These are phyloP conservation scores for Metarhizium sp. DNA, from an alignment of 2,329 filamentous ascomycete species.

Conservation along the genomic window DNA sequence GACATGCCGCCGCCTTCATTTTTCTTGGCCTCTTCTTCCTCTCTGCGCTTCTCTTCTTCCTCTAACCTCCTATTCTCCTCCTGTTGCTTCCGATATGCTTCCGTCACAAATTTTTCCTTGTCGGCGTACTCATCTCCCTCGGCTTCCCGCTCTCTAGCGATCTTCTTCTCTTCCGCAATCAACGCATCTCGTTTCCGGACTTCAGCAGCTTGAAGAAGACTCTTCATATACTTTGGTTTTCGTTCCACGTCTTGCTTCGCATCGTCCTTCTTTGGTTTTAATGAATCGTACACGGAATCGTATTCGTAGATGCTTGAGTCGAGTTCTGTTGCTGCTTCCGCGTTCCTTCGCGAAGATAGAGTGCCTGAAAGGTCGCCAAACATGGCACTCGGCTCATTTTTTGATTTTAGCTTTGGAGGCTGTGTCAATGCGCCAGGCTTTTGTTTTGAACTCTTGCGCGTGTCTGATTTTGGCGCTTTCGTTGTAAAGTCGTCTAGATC, in stretches of 20 bases:
- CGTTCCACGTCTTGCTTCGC: conserved; percentile 45
- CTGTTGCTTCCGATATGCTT: conserved; percentile 73
- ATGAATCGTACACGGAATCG: conserved; percentile 70
- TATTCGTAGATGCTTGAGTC: conserved; percentile 79
- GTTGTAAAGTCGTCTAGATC: conserved; percentile 45
- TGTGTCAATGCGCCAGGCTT: conserved; percentile 24
- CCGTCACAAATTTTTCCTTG: conserved; percentile 81
- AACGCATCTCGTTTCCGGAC: conserved; percentile 68
- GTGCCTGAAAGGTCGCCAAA: conserved; percentile 60
- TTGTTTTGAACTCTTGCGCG: conserved; percentile 23
- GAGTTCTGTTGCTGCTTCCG: conserved; percentile 53
- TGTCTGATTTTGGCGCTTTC: conserved; percentile 12
- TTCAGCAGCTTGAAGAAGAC: conserved; percentile 62
- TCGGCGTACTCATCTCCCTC: conserved; percentile 75
- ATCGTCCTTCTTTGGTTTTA: conserved; percentile 57
- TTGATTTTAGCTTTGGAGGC: conserved; percentile 35
- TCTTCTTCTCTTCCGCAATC: conserved; percentile 71
- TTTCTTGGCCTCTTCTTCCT: conserved; percentile 56
- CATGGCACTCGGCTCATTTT: conserved; percentile 31
- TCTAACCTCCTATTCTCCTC: conserved; percentile 63
- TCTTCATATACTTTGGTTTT: conserved; percentile 71
- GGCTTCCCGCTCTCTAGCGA: conserved; percentile 66
- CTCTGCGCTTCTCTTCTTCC: conserved; percentile 58
- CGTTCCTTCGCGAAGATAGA: conserved; percentile 52
- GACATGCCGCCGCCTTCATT: conserved; percentile 62